Base-by-base conservation (phyloP, 2,329 filamentous ascomycete species). In the Talaromyces sp. region DNA sequence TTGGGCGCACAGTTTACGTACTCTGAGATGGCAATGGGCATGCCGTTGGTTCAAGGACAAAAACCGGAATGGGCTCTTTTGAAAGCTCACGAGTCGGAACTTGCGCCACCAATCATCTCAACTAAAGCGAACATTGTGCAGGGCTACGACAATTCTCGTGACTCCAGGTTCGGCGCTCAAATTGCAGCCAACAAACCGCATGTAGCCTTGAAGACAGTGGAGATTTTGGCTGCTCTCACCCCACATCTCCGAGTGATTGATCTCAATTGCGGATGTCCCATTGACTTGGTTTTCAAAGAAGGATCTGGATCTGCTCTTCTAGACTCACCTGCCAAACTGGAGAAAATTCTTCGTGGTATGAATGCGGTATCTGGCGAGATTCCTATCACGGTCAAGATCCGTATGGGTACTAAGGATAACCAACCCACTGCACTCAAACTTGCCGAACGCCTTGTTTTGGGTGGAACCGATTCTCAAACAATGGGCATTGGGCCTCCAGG, bases 311-410 rank as follows among this genome's bases (percentile, higher is more conserved):
- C 94, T 22, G 94, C 92, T 1, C 86, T 99, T 17, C 88, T 99
- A n/a, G 95, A 99, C 72, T 85, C 89, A 63, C 91, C 87, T 34
- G 88, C 88, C 65, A 98, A 97, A 79, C 82, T 99, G 59, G 93
- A 97, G 78, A 94, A 94, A 78, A 98, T 97, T 79, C 85, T 99
- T 51, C 87, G 93, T 68, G 95, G 95, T 71, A 99, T 99, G 95
- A 97, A 96, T 74, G 86, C 89, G 49, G 92, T 98, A 11, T 97
- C 93, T 3, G 90, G 91, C 51, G 91, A 96, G 72, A 89, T 96
- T 29, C 95, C 95, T 25, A 92, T 99, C 72, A 96, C 93, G 0
- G 91, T 92, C 71, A 99, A 99, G 82, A 93, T 99, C 71, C 88
- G 95, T 67, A 97, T 91, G 81, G 95, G 95, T 56, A 93, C 95